A percentile compares a stretch with the other conserved stretches of the same genome.
Conservation (phyloP, 495 filamentous ascomycete genomes). For the Cryomyces minteri region DNA sequence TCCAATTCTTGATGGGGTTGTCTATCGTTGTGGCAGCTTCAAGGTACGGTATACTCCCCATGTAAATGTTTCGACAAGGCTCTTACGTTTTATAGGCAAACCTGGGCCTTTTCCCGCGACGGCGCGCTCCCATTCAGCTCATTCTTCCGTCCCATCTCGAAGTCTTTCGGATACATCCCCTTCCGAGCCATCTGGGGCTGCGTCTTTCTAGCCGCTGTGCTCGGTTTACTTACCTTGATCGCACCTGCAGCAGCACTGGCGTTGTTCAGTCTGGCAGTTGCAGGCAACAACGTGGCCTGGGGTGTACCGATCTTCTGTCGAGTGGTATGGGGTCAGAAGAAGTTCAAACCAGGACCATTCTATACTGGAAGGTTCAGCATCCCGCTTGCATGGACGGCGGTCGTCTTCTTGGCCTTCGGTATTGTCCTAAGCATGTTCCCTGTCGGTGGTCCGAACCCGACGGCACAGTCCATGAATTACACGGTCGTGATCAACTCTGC, state of each 20-base stretch:
- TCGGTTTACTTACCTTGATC: conserved; percentile 42
- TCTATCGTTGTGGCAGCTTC: conserved; percentile 35
- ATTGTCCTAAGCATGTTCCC: conserved; percentile 42
- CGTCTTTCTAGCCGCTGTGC: conserved; percentile 28
- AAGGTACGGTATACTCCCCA: conserved; percentile 6
- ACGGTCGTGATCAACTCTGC: conserved; percentile 45
- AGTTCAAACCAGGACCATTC: conserved; percentile 45
- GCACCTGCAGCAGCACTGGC: conserved; percentile 37
- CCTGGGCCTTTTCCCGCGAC: conserved; percentile 43
- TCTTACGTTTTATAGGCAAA: conserved; percentile 14
- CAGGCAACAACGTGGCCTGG: conserved; percentile 45
- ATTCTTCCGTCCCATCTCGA: conserved; percentile 39
- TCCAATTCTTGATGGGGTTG: conserved; percentile 35
- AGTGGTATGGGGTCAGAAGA: conserved; percentile 39
- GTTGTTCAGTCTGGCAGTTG: conserved; percentile 43
- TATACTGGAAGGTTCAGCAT: conserved; percentile 36
- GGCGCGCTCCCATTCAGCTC: conserved; percentile 41
- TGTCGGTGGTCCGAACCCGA: conserved; percentile 34
- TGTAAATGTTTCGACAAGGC: too few relatives aligned
- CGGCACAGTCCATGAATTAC: conserved; percentile 42
- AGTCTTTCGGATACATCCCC: conserved; percentile 39
- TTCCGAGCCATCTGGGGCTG: conserved; percentile 43
- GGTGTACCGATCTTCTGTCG: conserved; percentile 42
- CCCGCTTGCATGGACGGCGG: conserved; percentile 32
- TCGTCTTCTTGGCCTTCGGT: conserved; percentile 36